Conservation (phyloP, 495 filamentous ascomycete species). For the Choiromyces venosus region DNA sequence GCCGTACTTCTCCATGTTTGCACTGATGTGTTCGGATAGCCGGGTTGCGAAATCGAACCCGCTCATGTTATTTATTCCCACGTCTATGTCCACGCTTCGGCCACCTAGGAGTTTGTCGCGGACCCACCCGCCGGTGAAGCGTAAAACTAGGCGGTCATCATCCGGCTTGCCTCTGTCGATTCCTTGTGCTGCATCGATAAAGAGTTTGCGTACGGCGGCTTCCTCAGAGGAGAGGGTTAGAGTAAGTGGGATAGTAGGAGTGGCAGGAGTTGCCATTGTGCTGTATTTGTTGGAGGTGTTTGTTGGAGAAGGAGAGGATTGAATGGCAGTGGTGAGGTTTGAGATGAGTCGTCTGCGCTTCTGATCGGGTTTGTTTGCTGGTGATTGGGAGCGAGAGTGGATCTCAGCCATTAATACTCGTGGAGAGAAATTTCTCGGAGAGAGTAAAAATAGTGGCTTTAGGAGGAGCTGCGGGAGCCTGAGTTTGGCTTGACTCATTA, state of each 20-base stretch:
- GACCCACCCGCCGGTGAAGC: conserved; percentile 98
- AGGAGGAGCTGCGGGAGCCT: neutral
- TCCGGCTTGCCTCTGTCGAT: conserved; percentile 23
- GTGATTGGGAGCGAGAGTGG: neutral
- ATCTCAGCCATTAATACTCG: neutral
- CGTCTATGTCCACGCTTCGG: conserved; percentile 84
- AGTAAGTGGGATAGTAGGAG: neutral
- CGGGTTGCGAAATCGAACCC: conserved; percentile 75
- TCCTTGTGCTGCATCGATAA: conserved; percentile 29
- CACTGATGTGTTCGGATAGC: conserved; percentile 53
- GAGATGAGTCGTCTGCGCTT: neutral
- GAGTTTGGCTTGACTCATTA: neutral
- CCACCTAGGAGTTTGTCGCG: conserved; percentile 86
- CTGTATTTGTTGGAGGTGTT: neutral
- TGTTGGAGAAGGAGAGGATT: neutral
- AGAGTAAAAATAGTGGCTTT: neutral
- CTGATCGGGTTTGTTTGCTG: neutral
- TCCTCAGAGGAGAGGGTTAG: conserved; percentile 22
- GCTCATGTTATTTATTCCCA: conserved; percentile 91
- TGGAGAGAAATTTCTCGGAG: neutral
- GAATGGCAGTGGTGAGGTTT: neutral
- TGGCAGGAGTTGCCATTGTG: neutral
- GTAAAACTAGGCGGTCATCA: conserved; percentile 51
- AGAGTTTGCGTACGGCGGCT: conserved; percentile 24
- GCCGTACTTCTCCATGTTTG: conserved; percentile 44